Base-by-base conservation (phyloP, 345 rosid species). In the Iberis pinnata region DNA sequence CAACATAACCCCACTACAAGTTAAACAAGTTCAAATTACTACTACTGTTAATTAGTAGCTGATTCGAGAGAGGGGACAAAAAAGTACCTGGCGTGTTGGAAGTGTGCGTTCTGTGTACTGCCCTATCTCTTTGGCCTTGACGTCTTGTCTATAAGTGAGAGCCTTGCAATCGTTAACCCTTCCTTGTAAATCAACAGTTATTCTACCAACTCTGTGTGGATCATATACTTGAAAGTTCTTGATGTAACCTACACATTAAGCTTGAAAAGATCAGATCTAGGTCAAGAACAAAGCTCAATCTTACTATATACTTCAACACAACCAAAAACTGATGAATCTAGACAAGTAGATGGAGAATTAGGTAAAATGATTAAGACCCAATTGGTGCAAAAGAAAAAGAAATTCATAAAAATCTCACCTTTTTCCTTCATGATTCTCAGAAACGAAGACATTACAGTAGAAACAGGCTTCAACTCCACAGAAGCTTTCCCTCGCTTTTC, bases 11-110 rank as follows among this genome's bases (percentile, higher is more conserved):
- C 92, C 95, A 92, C 96, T 90, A 79, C 61, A 69, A 6, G 16
- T 14, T 20, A 53, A 50, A 40, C 12, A 12, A 58, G 49, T 18
- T 50, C 4, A 59, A 14, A 9, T 12, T 8, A 12, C 26, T 17
- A 10, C 20, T 19, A n/a, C 16, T 15, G 38, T 0, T 4, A 4
- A 26, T 26, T 4, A 8, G 4, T 26, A 4, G 29, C 33, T 5
- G 37, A 32, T 12, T 18, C 18, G n/a, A n/a, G n/a, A n/a, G 14
- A 53, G 6, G 29, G 8, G 18, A 1, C 1, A 29, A 26, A n/a
- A n/a, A n/a, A n/a, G n/a, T n/a, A 90, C 98, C 93, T 92, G 97
- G 27, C 48, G 80, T 8, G 97, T 85, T 13, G 98, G 98, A 63
- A 92, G 98, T 27, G 67, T 70, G 26, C 77, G 73, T 73, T 67